Conservation (phyloP, 2,329 filamentous ascomycete genomes). For the Pseudogymnoascus sp. region DNA sequence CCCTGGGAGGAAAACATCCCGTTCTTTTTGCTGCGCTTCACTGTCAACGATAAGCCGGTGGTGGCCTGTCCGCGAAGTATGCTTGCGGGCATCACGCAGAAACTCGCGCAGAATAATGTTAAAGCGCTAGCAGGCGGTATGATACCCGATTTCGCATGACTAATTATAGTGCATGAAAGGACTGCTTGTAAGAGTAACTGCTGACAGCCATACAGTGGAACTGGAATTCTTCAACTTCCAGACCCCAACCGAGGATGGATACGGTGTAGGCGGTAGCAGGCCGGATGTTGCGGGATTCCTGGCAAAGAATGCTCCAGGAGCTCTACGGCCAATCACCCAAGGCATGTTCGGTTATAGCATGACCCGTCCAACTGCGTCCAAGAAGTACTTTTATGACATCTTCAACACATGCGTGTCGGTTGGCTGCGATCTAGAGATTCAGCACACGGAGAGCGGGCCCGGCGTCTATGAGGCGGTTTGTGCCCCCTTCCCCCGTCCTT, state of each 20-base stretch:
- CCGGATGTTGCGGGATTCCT: conserved; percentile 68
- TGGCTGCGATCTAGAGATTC: conserved; percentile 76
- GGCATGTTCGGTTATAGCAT: conserved; percentile 96
- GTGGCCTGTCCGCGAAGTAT: conserved; percentile 73
- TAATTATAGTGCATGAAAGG: neutral
- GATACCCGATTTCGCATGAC: conserved; percentile 24
- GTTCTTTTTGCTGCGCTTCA: conserved; percentile 77
- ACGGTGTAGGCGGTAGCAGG: conserved; percentile 45
- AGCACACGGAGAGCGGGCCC: conserved; percentile 91
- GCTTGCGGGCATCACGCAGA: conserved; percentile 58
- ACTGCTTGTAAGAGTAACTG: conserved; percentile 11
- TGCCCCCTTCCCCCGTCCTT: neutral
- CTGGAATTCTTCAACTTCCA: conserved; percentile 94
- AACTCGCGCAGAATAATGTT: conserved; percentile 59
- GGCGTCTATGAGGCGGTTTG: conserved; percentile 72
- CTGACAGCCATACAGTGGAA: conserved; percentile 51
- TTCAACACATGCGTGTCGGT: conserved; percentile 74
- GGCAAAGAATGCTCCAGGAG: conserved; percentile 58
- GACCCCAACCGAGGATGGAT: conserved; percentile 42
- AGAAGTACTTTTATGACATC: conserved; percentile 84
- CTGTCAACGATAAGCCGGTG: conserved; percentile 70
- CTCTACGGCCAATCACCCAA: conserved; percentile 71
- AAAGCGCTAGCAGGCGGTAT: conserved; percentile 83
- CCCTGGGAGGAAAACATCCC: conserved; percentile 88
- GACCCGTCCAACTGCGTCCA: conserved; percentile 77